A percentile compares a stretch with the other conserved stretches of the same genome.
Conservation (phyloP, 768 basidiomycete genomes). For the Termitomyces heimii region DNA sequence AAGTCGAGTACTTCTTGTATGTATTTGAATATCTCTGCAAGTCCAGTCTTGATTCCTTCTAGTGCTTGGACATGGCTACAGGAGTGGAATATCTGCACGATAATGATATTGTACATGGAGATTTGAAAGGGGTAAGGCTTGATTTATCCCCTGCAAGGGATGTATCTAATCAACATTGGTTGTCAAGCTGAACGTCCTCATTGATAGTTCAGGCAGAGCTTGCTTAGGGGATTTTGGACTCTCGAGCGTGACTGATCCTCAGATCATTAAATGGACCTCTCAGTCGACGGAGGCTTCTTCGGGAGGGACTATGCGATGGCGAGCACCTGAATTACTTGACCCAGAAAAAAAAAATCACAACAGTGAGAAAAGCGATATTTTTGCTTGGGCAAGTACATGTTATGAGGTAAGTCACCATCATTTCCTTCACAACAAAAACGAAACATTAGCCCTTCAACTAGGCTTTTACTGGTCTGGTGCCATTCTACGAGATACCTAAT, state of each 20-base stretch:
- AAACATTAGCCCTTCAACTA: background rate
- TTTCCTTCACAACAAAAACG: background rate
- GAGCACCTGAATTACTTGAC: slow-evolving; percentile 9
- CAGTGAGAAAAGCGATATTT: slow-evolving; percentile 9
- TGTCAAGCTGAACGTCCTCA: slow-evolving; percentile 14
- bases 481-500: slow-evolving; percentile 2
- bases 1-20: slow-evolving; percentile 25
- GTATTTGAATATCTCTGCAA: background rate
- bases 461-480: slow-evolving; percentile 5
- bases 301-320: slow-evolving; percentile 7
- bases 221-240: slow-evolving; percentile 19
- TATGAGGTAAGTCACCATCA: slow-evolving; percentile 3
- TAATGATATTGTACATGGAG: slow-evolving; percentile 23
- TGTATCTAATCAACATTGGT: background rate
- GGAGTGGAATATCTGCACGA: slow-evolving; percentile 23
- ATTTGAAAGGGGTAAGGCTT: slow-evolving; percentile 22
- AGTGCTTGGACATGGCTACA: slow-evolving; percentile 18
- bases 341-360: background rate
- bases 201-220: slow-evolving; percentile 13
- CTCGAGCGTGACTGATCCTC: slow-evolving; percentile 10
- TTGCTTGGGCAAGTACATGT: slow-evolving; percentile 9
- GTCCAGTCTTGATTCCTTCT: no score
- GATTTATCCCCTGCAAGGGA: background rate
- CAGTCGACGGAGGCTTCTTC: slow-evolving; percentile 8
- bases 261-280: slow-evolving; percentile 11